Evolutionary conservation across 2,329 filamentous ascomycete species (phyloP).

Genomic region (Beauveria sp.): DNA sequence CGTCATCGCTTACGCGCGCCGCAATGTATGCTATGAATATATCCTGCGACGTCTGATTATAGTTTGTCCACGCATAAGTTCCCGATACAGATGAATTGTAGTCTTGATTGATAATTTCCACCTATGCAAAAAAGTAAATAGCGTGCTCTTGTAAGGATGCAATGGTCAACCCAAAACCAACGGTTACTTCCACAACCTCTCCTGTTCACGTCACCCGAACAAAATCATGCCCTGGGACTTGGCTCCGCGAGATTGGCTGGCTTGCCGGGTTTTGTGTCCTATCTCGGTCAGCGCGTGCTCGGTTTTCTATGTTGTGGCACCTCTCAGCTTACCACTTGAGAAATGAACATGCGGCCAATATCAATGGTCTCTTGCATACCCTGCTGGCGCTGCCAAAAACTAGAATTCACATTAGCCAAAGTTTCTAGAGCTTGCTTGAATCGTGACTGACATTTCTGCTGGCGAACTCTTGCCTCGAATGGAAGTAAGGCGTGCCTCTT

Average conservation of each 20-base stretch:
- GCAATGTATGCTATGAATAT: neutral
- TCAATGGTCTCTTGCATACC: slow-evolving; percentile 50
- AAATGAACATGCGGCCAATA: slow-evolving; percentile 47
- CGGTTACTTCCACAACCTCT: no score
- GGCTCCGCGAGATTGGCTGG: neutral
- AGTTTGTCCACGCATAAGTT: neutral
- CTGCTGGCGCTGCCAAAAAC: slow-evolving; percentile 56
- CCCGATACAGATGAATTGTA: neutral
- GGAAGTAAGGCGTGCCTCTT: slow-evolving; percentile 47
- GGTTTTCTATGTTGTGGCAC: neutral
- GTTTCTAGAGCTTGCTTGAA: neutral
- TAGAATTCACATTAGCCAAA: slow-evolving; percentile 22
- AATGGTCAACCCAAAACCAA: no score
- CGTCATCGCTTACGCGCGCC: neutral
- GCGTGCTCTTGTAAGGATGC: no score
- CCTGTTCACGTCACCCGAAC: neutral
- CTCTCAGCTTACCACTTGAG: slow-evolving; percentile 29
- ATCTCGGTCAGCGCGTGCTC: neutral
- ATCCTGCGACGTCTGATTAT: neutral
- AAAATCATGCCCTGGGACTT: neutral
- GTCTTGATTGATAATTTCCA: neutral
- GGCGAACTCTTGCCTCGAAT: slow-evolving; percentile 40
- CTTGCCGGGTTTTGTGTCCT: slow-evolving; percentile 1
- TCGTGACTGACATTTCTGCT: slow-evolving; percentile 39
- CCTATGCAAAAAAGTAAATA: neutral